Evolutionary conservation across 306 rosid genomes (phyloP), one percentile per base, ranked within the genome.

Genomic region (Acacia melanoxylon): DNA sequence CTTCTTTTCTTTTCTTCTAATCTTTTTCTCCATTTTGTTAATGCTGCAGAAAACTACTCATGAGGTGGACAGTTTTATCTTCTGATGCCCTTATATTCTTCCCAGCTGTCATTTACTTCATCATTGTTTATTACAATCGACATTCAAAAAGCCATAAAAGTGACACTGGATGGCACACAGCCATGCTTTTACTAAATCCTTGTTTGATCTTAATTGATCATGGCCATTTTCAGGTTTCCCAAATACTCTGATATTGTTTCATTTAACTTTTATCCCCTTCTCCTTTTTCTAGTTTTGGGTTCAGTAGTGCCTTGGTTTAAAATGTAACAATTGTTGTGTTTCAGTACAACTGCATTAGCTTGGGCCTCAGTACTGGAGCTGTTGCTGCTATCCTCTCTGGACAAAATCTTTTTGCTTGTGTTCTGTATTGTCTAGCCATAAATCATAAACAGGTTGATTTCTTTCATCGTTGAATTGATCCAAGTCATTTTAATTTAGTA

Each of bases 41-140:
- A 10, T 63, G 72, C 52, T 85, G 90, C 91, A 94, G 97, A 85
- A 95, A 95, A 87, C 91, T 92, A 61, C 97, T 95, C 49, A 95
- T 95, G 99, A 87, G 98, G 83, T 95, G 97, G 98, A 92, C 94
- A 16, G 99, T 92, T 88, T 69, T 95, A 76, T 95, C 94, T 20
- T 95, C 98, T 2, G 99, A 95, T 86, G 97, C 79, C 62, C 85
- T 92, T 85, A 85, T 91, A 80, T 89, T 95, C 92, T 93, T 95
- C 79, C 97, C 98, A 68, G 94, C 98, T 40, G 93, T 88, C 68
- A 58, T 91, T 9, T 92, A 86, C 85, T 95, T 95, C 74, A 74
- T 95, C 68, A 17, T 79, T 81, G 90, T 81, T 77, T 84, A 84
- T 80, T 84, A 86, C 85, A 58, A 78, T 7, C 84, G 84, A 76